Percentiles rank a stretch among this genome's conserved stretches.
These are phyloP conservation scores for Setaria viridis DNA, from an alignment of 202 grass and related monocot species.

Conservation along the genomic window DNA sequence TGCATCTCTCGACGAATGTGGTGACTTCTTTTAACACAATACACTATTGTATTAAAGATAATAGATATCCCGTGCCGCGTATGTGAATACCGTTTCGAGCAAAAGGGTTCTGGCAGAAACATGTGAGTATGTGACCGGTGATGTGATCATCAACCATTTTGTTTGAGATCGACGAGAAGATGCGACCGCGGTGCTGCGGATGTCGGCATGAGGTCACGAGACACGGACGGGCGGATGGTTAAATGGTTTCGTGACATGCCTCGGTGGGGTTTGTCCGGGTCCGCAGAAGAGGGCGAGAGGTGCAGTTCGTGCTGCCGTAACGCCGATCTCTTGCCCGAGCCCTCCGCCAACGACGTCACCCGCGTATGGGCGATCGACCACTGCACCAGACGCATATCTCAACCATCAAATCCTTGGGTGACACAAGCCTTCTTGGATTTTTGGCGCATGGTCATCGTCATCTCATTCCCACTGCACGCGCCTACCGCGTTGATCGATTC, in stretches of 20 bases:
- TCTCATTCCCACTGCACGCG: neutral
- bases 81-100: too few species aligned
- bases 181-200: neutral
- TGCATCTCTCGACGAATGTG: too few species aligned
- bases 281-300: neutral
- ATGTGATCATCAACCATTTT: too few species aligned
- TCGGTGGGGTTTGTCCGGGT: neutral
- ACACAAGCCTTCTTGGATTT: neutral
- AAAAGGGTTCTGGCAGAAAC: too few species aligned
- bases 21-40: too few species aligned
- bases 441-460: neutral
- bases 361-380: neutral
- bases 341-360: conserved; percentile 40
- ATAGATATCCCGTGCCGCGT: too few species aligned
- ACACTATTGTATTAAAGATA: too few species aligned
- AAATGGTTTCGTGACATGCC: neutral
- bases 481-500: neutral
- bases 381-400: too few species aligned
- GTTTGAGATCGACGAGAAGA: too few species aligned
- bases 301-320: neutral
- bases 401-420: conserved; percentile 14
- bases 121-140: too few species aligned
- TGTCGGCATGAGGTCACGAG: neutral
- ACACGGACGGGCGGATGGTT: neutral
- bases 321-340: conserved; percentile 43